Evolutionary conservation across 2,329 filamentous ascomycete species (phyloP), one percentile per base, ranked within the genome.

Genomic region (Penicillium crustosum): DNA sequence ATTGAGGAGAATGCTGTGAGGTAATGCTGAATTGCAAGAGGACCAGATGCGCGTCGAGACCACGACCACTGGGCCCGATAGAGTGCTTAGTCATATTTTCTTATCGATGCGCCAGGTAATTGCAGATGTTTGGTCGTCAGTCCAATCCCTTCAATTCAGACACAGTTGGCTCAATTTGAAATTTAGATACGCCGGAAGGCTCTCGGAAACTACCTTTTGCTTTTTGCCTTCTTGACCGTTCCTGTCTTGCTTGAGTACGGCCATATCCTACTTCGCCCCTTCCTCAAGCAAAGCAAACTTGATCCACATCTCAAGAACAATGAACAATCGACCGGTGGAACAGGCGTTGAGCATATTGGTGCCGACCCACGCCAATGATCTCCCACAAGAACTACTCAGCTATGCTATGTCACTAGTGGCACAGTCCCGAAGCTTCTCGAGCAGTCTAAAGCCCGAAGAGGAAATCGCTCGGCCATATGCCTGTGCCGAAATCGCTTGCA

Each of bases 401-500:
- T 82, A 93, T 10, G 86, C 91, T 1, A 80, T 82, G 51, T 91
- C 88, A 9, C 79, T 96, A 7, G 83, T 95, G 44, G 87, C 90
- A 2, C 91, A 94, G 74, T 95, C 91, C 13, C 86, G 90, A 35
- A 86, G 87, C 69, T 87, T 86, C 67, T 91, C 90, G 49, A 87
- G 86, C 68, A 89, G 84, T 17, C 80, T 97, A 53, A 95, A 92
- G 71, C 83, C 87, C 3, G 91, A 95, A 55, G 92, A 96, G 73
- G 93, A 97, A 73, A 86, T 94, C 63, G 91, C 89, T n/a, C 84
- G 93, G 21, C 82, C 85, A 5, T 94, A 94, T 73, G 89, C 89
- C 4, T 96, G 92, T 72, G 89, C 90, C 15, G 88, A 96, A 75
- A 84, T 99, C 59, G 94, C 94, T 21, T 97, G 93, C 71, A 91